phyloP scores from a whole-genome alignment of 1,284 basidiomycete genomes.

The Apiotrichum sp. region DNA sequence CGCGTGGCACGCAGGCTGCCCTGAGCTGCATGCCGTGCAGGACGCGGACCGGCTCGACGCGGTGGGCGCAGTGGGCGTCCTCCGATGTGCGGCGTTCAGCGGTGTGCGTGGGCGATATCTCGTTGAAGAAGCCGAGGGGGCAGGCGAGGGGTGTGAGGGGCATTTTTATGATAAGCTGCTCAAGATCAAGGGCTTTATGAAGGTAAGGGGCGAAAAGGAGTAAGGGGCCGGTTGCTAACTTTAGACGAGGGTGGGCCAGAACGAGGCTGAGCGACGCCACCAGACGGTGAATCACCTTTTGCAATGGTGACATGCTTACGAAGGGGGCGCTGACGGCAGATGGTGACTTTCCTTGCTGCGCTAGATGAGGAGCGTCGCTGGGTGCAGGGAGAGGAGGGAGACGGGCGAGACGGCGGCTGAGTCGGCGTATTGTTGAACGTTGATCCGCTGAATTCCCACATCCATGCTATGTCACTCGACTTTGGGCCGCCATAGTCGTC shows the following conservation, averaged over 20 bases:
- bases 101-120: conserved; percentile 45
- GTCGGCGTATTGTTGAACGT: too few species aligned
- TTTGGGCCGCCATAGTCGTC: too few species aligned
- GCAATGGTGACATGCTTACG: neutral
- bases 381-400: neutral
- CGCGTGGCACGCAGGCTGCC: conserved; percentile 67
- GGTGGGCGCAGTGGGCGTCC: conserved; percentile 81
- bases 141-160: conserved; percentile 49
- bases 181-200: conserved; percentile 65
- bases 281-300: neutral
- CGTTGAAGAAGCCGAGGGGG: conserved; percentile 3
- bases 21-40: conserved; percentile 82
- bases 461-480: too few species aligned
- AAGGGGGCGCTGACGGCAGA: neutral
- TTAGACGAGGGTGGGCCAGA: too few species aligned
- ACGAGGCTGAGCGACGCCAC: too few species aligned
- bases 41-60: conserved; percentile 89
- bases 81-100: conserved; percentile 80
- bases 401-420: too few species aligned
- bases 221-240: too few species aligned
- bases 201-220: conserved; percentile 38
- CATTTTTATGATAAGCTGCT: conserved; percentile 87
- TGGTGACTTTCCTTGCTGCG: neutral
- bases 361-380: neutral
- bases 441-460: too few species aligned